Conservation (phyloP, 495 filamentous ascomycete genomes). For the Podospora bellae-mahoneyi region DNA sequence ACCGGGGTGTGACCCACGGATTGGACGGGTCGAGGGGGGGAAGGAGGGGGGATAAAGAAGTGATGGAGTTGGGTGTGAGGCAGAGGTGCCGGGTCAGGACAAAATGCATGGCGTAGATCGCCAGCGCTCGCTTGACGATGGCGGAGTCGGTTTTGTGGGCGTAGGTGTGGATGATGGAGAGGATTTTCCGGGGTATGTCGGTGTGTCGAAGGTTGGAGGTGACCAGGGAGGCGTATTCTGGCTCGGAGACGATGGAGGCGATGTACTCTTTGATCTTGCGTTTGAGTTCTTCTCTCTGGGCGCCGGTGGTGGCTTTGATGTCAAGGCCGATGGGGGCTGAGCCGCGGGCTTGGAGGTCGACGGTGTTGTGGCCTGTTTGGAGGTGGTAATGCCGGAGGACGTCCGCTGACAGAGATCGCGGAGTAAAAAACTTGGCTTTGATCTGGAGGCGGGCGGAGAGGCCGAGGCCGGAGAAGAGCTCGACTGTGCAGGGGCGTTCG, state of each 20-base stretch:
- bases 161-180: constrained; percentile 44
- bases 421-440: constrained; percentile 46
- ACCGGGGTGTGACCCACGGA: constrained; percentile 45
- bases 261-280: constrained; percentile 42
- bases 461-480: constrained; percentile 41
- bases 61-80: constrained; percentile 39
- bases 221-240: constrained; percentile 42
- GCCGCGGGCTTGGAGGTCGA: constrained; percentile 35
- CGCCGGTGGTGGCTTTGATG: constrained; percentile 15
- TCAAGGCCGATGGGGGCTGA: constrained; percentile 48
- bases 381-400: constrained; percentile 47
- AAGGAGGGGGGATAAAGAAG: constrained; percentile 30
- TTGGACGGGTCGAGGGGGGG: constrained; percentile 30
- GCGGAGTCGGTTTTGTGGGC: constrained; percentile 33
- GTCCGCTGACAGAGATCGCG: constrained; percentile 35
- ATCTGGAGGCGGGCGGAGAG: constrained; percentile 40
- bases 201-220: constrained; percentile 43
- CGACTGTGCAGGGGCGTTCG: constrained; percentile 38
- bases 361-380: constrained; percentile 28
- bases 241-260: constrained; percentile 40
- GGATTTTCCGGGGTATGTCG: constrained; percentile 38
- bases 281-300: constrained; percentile 40
- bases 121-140: constrained; percentile 45
- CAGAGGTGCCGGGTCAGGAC: constrained; percentile 49
- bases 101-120: constrained; percentile 51